Percentiles rank a stretch among this genome's conserved stretches.
phyloP scores from a whole-genome alignment of 768 basidiomycete genomes.

The Rhodotorula paludigena region DNA sequence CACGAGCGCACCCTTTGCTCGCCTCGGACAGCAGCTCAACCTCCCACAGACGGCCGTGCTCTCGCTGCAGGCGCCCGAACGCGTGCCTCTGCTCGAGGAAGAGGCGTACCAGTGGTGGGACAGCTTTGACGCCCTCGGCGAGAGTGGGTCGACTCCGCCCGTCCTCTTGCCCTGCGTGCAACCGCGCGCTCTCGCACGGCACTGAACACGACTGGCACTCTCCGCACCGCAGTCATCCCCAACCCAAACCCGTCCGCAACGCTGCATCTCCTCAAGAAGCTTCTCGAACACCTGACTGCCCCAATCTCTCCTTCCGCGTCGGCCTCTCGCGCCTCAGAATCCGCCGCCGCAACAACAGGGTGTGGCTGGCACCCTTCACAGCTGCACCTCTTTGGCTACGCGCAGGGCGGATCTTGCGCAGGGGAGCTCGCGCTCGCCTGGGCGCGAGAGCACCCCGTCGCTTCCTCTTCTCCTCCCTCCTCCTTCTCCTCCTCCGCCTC shows the following conservation, averaged over 20 bases:
- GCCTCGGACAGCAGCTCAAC: constrained; percentile 65
- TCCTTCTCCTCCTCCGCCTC: background rate
- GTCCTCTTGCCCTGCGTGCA: no score
- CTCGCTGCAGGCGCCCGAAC: constrained; percentile 71
- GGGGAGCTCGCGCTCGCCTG: constrained; percentile 58
- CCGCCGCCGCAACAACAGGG: constrained; percentile 20
- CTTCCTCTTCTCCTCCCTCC: constrained; percentile 6
- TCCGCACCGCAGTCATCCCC: constrained; percentile 31
- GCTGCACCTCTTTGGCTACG: constrained; percentile 86
- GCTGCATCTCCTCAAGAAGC: constrained; percentile 56
- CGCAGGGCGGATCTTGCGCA: constrained; percentile 75
- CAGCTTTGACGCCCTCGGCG: constrained; percentile 74
- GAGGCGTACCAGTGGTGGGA: constrained; percentile 79
- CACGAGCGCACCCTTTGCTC: constrained; percentile 68
- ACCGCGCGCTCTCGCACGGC: no score
- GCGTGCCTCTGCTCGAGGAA: constrained; percentile 54
- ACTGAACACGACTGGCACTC: background rate
- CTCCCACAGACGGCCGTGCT: constrained; percentile 86
- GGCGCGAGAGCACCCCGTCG: constrained; percentile 24
- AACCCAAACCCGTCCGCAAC: constrained; percentile 69
- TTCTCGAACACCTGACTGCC: constrained; percentile 57
- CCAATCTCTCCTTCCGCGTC: constrained; percentile 41
- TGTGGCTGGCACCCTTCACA: constrained; percentile 62
- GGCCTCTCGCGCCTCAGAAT: constrained; percentile 52
- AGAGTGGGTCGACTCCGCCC: constrained; percentile 43